These are phyloP conservation scores for Scheffersomyces amazonensis DNA, from an alignment of 805 yeast genomes.

Conservation along the genomic window DNA sequence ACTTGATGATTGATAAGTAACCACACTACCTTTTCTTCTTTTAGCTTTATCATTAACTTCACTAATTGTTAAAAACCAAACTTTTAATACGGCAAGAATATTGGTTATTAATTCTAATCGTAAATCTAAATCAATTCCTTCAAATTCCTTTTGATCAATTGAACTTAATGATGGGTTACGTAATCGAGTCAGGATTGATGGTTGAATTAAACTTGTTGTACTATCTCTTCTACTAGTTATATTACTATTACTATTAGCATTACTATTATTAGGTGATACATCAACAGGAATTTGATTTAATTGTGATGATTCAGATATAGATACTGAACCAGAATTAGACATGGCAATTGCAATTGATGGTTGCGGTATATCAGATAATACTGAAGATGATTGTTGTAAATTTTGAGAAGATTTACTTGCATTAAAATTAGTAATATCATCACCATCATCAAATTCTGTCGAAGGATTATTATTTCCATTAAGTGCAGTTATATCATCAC, in stretches of 20 bases:
- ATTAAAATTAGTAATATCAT: slow-evolving; percentile 16
- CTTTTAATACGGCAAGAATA: slow-evolving; percentile 18
- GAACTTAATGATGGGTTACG: not conserved
- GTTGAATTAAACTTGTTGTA: not conserved
- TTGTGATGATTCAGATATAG: not conserved
- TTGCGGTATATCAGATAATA: not conserved
- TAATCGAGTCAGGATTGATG: not conserved
- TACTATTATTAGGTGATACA: not conserved
- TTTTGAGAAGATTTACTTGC: slow-evolving; percentile 5
- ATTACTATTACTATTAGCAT: slow-evolving; percentile 1
- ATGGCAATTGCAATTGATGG: slow-evolving; percentile 1
- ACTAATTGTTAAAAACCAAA: slow-evolving; percentile 15
- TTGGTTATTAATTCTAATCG: slow-evolving; percentile 19
- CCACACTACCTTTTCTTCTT: not conserved
- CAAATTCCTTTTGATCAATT: slow-evolving; percentile 7
- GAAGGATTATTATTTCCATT: slow-evolving; percentile 8
- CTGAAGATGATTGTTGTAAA: not conserved
- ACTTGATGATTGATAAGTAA: not conserved
- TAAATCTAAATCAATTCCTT: slow-evolving; percentile 17
- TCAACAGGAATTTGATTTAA: not conserved
- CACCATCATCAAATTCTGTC: slow-evolving; percentile 16
- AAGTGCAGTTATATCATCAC: slow-evolving; percentile 20
- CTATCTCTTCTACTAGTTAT: not conserved
- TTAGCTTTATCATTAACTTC: slow-evolving; percentile 1
- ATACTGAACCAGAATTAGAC: not conserved